A percentile compares a stretch with the other conserved stretches of the same genome.
Conservation (phyloP, 73 alveolate genomes). For the Tetrahymena borealis region DNA sequence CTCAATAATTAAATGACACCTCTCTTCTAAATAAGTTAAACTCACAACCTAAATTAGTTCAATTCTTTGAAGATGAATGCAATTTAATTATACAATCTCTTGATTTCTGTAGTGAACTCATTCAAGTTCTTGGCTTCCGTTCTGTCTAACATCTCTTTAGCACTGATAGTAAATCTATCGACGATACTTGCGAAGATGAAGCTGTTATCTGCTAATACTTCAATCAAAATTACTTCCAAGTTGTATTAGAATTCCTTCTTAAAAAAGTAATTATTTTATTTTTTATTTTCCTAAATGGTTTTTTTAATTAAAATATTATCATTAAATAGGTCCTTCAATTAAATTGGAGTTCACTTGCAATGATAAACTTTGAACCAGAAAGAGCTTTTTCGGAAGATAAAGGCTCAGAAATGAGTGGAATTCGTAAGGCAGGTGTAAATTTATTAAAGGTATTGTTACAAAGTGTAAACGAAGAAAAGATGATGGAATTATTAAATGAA, state of each 20-base stretch:
- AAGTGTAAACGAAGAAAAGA: not conserved
- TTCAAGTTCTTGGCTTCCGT: not conserved
- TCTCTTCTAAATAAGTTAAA: not conserved
- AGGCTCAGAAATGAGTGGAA: not conserved
- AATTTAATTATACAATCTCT: not conserved
- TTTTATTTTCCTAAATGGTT: not conserved
- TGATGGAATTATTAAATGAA: not conserved
- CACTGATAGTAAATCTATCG: not conserved
- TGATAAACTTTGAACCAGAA: not conserved
- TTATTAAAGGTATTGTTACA: not conserved
- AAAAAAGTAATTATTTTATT: not conserved
- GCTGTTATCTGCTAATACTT: not conserved
- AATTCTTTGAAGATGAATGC: slow-evolving; percentile 2
- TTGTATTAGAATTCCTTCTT: not conserved
- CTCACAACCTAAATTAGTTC: not conserved
- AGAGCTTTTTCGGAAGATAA: not conserved
- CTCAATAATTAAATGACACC: not conserved
- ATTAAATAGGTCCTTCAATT: not conserved
- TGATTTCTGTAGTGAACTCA: not conserved
- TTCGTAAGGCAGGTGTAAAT: not conserved
- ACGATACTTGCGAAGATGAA: not conserved
- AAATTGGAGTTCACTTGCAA: not conserved
- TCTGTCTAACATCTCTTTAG: not conserved
- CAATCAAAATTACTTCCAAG: not conserved
- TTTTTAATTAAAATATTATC: not conserved